These are phyloP conservation scores for Corylus avellana DNA, from an alignment of 306 rosid genomes.

Conservation along the genomic window DNA sequence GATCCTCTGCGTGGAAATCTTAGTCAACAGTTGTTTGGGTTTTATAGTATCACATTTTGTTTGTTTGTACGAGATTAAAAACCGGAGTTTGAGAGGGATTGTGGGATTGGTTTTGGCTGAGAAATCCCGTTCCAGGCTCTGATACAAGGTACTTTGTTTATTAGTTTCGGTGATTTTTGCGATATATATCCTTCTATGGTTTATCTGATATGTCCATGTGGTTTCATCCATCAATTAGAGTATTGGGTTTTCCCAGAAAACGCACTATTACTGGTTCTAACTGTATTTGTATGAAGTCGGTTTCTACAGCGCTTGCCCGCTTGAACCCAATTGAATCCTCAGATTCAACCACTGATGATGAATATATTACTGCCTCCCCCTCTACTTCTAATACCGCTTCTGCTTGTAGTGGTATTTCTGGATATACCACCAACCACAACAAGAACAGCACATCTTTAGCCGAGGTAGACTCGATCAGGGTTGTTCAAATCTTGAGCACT, in stretches of 20 bases:
- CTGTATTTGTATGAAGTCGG: conserved; percentile 7
- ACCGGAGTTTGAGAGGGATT: too few relatives aligned
- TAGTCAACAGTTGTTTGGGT: too few relatives aligned
- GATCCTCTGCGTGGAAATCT: too few relatives aligned
- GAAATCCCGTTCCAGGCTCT: background rate
- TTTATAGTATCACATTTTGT: too few relatives aligned
- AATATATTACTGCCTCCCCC: conserved; percentile 7
- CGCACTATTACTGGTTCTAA: background rate
- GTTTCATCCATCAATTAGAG: conserved; percentile 13
- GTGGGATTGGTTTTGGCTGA: too few relatives aligned
- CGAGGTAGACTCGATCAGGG: conserved; percentile 27
- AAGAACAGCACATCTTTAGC: background rate
- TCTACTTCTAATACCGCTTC: background rate
- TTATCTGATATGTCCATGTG: conserved; percentile 14
- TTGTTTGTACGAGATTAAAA: too few relatives aligned
- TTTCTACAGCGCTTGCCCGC: conserved; percentile 36
- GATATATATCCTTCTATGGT: background rate
- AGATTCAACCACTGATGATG: conserved; percentile 3
- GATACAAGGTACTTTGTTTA: background rate
- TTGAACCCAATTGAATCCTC: conserved; percentile 14
- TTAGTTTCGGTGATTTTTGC: background rate
- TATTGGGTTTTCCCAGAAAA: background rate
- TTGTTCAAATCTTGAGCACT: conserved; percentile 40
- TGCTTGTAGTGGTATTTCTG: background rate
- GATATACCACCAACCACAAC: background rate